Percentiles rank a stretch among this genome's conserved stretches.
Evolutionary conservation across 164 flowering plant species (phyloP).

Genomic region (Malania oleifera): DNA sequence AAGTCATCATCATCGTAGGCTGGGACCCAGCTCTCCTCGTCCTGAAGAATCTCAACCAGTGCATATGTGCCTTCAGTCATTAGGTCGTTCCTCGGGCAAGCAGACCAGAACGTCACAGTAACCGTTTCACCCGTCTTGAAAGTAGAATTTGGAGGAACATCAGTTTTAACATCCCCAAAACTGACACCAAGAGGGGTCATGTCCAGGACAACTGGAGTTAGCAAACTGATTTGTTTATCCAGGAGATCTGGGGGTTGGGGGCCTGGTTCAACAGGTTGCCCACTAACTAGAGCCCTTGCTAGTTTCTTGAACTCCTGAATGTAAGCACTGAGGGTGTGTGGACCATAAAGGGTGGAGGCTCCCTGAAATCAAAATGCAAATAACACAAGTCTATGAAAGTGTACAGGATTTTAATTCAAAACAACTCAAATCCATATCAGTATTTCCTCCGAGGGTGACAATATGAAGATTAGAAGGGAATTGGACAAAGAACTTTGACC

Average conservation of each 20-base stretch:
- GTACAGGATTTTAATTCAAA: no score
- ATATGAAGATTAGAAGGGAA: no score
- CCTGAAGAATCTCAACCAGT: constrained; percentile 43
- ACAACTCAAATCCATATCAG: no score
- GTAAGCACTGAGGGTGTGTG: constrained; percentile 54
- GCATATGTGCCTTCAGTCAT: constrained; percentile 70
- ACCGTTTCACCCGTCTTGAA: constrained; percentile 36
- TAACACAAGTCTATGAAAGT: no score
- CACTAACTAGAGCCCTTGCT: constrained; percentile 44
- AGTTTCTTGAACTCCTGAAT: constrained; percentile 55
- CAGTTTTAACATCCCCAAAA: constrained; percentile 52
- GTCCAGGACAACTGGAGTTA: constrained; percentile 2
- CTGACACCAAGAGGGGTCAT: constrained; percentile 24
- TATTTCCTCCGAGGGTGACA: no score
- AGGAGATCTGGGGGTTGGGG: constrained; percentile 56
- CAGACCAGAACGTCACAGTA: constrained; percentile 54
- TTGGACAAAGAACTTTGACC: no score
- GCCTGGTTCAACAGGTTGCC: constrained; percentile 16
- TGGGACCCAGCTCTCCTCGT: constrained; percentile 34
- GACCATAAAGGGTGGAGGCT: constrained; percentile 63
- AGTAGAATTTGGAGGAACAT: constrained; percentile 22
- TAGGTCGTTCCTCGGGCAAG: constrained; percentile 50
- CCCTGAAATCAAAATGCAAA: constrained; percentile 26
- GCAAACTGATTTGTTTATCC: constrained; percentile 22
- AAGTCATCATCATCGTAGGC: constrained; percentile 60